Conservation (phyloP, 2,329 filamentous ascomycete species). For the Lachnellula arida region DNA sequence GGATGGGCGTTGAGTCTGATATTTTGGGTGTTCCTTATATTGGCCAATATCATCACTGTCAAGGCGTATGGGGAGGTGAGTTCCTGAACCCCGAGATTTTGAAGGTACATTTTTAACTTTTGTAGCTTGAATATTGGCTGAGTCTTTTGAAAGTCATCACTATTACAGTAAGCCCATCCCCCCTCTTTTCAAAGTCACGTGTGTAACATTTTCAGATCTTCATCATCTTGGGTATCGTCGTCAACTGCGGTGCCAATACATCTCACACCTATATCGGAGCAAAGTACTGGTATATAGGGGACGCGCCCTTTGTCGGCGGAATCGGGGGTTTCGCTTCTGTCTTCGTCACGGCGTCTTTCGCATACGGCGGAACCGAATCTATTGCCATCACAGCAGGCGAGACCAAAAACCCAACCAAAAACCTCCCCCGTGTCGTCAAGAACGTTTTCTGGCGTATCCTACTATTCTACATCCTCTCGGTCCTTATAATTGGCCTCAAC, state of each 20-base stretch:
- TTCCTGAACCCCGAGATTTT: neutral
- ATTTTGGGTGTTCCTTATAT: constrained; percentile 52
- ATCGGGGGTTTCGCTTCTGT: constrained; percentile 63
- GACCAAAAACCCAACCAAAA: constrained; percentile 57
- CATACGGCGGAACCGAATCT: constrained; percentile 57
- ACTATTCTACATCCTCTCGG: constrained; percentile 45
- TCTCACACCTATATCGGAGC: constrained; percentile 52
- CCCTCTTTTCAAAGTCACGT: neutral
- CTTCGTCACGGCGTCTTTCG: constrained; percentile 58
- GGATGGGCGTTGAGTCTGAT: constrained; percentile 60
- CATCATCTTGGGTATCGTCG: constrained; percentile 57
- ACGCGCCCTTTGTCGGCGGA: constrained; percentile 59
- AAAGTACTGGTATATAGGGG: constrained; percentile 52
- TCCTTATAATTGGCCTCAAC: constrained; percentile 53
- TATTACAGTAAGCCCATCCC: constrained; percentile 38
- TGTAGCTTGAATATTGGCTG: constrained; percentile 50
- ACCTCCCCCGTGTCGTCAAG: constrained; percentile 57
- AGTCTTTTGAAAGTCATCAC: constrained; percentile 49
- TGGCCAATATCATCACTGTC: constrained; percentile 48
- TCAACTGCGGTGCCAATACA: constrained; percentile 53
- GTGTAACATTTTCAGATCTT: constrained; percentile 42
- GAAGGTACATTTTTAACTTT: neutral
- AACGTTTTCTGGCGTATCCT: constrained; percentile 59
- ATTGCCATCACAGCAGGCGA: constrained; percentile 64
- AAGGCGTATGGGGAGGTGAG: constrained; percentile 49